These are phyloP conservation scores for Aspergillus sp. DNA, from an alignment of 2,329 filamentous ascomycete species.

Conservation along the genomic window DNA sequence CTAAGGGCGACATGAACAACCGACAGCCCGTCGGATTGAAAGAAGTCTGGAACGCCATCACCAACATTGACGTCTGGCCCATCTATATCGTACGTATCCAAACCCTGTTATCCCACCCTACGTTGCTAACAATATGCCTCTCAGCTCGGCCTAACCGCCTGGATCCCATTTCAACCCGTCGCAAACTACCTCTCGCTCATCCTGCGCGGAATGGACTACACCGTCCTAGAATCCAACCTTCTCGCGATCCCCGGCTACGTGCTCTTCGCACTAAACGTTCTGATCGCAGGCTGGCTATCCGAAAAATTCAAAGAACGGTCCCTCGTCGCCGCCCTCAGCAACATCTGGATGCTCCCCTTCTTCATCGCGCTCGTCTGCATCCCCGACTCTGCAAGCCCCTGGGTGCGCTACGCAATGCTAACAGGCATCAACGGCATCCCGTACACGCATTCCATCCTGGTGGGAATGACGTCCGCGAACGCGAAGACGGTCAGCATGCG, in stretches of 20 bases:
- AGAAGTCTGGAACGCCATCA: slow-evolving; percentile 47
- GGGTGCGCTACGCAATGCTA: slow-evolving; percentile 4
- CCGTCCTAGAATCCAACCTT: slow-evolving; percentile 55
- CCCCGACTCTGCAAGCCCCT: background rate
- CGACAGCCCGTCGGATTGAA: slow-evolving; percentile 47
- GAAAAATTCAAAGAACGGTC: slow-evolving; percentile 5
- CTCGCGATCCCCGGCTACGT: slow-evolving; percentile 6
- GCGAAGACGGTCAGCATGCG: slow-evolving; percentile 4
- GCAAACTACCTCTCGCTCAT: slow-evolving; percentile 31
- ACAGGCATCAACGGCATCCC: slow-evolving; percentile 5
- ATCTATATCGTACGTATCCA: slow-evolving; percentile 39
- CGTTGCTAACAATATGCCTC: background rate
- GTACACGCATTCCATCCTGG: slow-evolving; percentile 3
- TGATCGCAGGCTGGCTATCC: slow-evolving; percentile 1
- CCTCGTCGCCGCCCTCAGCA: slow-evolving; percentile 6
- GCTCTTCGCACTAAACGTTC: background rate
- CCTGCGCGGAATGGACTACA: slow-evolving; percentile 53
- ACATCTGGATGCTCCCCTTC: slow-evolving; percentile 8
- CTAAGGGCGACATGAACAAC: slow-evolving; percentile 59
- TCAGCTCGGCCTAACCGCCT: slow-evolving; percentile 40
- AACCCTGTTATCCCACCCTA: too few relatives aligned
- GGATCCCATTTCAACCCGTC: slow-evolving; percentile 28
- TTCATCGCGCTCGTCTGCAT: slow-evolving; percentile 6
- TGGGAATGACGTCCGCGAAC: background rate
- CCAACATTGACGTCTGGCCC: slow-evolving; percentile 56